Conservation (phyloP, 805 yeast species). For the Kodamaea kaohsiungensis region DNA sequence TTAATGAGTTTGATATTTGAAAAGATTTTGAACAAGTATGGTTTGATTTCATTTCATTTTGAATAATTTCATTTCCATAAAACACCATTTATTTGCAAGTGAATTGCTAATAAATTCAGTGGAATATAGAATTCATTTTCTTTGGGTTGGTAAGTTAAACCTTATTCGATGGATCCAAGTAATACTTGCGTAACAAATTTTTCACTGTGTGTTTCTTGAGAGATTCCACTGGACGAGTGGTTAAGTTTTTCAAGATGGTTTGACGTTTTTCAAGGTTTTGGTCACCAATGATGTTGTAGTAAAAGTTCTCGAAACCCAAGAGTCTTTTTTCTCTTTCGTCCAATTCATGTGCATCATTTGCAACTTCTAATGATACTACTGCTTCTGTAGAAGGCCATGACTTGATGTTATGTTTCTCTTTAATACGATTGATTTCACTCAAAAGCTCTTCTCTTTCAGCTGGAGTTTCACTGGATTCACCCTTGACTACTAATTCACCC, state of each 20-base stretch:
- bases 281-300: conserved; percentile 33
- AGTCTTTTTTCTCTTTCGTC: conserved; percentile 29
- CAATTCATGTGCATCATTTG: conserved; percentile 28
- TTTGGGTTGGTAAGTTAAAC: background rate
- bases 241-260: conserved; percentile 29
- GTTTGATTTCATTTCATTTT: too few relatives aligned
- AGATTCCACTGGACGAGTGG: conserved; percentile 34
- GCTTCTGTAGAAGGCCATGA: conserved; percentile 46
- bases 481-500: conserved; percentile 30
- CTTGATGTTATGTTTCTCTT: conserved; percentile 36
- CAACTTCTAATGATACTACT: conserved; percentile 34
- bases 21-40: too few relatives aligned
- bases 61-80: too few relatives aligned
- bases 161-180: conserved; percentile 33
- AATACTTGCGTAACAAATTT: conserved; percentile 70
- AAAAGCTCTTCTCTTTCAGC: conserved; percentile 24
- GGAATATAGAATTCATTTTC: too few relatives aligned
- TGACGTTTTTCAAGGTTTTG: conserved; percentile 26
- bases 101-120: too few relatives aligned
- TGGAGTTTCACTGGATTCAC: conserved; percentile 22
- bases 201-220: conserved; percentile 59
- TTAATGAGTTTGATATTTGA: too few relatives aligned
- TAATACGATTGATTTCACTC: conserved; percentile 36
- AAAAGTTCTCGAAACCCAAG: conserved; percentile 27
- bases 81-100: too few relatives aligned